Evolutionary conservation across 2,329 filamentous ascomycete species (phyloP), one percentile per base, ranked within the genome.

Genomic region (Hymenoscyphus infarciens): DNA sequence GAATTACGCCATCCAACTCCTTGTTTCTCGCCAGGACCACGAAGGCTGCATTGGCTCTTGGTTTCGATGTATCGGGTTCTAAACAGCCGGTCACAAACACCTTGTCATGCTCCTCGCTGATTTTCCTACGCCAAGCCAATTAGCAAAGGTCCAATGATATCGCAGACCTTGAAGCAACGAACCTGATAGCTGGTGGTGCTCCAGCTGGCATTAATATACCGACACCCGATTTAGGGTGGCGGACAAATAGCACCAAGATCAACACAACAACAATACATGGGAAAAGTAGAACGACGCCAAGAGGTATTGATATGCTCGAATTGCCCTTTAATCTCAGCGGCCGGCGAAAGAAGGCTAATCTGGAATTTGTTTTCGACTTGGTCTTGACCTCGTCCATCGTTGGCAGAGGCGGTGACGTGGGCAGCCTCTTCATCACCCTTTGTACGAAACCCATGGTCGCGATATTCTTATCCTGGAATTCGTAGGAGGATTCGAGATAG

Each of bases 101-200:
- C 78, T 96, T 97, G 79, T 99, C 95, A 77, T 98, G 87, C 73
- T 96, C 91, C 78, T 98, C 95, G 78, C 90, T 97, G 72, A 99
- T 99, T 86, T 92, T 94, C 70, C 93, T 97, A 74, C 59, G 42
- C 39, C 55, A 8, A 25, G 60, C 27, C 59, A 13, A 53, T 71
- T 62, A 71, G 69, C 56, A 29, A 16, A 10, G 10, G 35, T 33
- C 39, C 15, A 53, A 25, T 11, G 42, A 49, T 19, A 62, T 38
- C 22, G 57, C 25, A n/a, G n/a, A 52, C 19, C 33, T 38, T 19
- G 13, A 42, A 52, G 31, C 31, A 52, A 63, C 69, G 64, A 84
- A 96, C 92, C 93, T 88, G 78, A 97, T 96, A 57, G 90, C 86
- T 49, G 94, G 94, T 68, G 94, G 92, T 61, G 91, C 87, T 55